Evolutionary conservation across 1,139 yeast genomes (phyloP).

Genomic region (Lodderomyces beijingensis): DNA sequence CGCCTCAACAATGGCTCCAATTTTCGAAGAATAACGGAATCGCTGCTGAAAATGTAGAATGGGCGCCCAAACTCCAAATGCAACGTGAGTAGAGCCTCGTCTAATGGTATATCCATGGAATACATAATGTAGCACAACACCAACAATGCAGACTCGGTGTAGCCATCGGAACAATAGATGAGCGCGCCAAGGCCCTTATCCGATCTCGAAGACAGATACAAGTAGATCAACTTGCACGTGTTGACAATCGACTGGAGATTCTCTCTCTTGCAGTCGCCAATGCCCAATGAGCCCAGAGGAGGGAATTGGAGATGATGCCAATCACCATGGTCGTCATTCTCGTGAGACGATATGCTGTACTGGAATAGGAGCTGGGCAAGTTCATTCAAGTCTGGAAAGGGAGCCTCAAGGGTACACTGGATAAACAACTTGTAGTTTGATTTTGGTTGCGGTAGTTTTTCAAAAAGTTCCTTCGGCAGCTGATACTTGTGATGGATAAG

Average conservation of each 20-base stretch:
- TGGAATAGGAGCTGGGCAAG: constrained; percentile 34
- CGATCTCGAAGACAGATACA: constrained; percentile 30
- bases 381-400: constrained; percentile 44
- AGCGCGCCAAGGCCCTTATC: constrained; percentile 28
- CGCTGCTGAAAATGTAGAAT: constrained; percentile 76
- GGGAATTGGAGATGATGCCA: constrained; percentile 61
- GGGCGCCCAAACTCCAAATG: constrained; percentile 70
- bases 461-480: constrained; percentile 11
- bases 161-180: constrained; percentile 85
- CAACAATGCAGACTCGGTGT: constrained; percentile 81
- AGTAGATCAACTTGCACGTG: constrained; percentile 56
- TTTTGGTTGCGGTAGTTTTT: constrained; percentile 29
- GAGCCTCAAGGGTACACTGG: constrained; percentile 51
- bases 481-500: constrained; percentile 8
- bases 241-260: constrained; percentile 57
- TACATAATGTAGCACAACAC: constrained; percentile 70
- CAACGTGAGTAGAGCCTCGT: constrained; percentile 51
- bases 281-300: constrained; percentile 74
- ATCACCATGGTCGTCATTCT: constrained; percentile 17
- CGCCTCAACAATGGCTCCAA: constrained; percentile 56
- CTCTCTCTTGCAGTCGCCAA: constrained; percentile 61
- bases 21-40: constrained; percentile 59
- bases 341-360: constrained; percentile 24
- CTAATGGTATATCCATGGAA: constrained; percentile 50
- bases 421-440: constrained; percentile 38